These are phyloP conservation scores for Sordariomycetes sp. DNA, from an alignment of 2,329 filamentous ascomycete species.

Conservation along the genomic window DNA sequence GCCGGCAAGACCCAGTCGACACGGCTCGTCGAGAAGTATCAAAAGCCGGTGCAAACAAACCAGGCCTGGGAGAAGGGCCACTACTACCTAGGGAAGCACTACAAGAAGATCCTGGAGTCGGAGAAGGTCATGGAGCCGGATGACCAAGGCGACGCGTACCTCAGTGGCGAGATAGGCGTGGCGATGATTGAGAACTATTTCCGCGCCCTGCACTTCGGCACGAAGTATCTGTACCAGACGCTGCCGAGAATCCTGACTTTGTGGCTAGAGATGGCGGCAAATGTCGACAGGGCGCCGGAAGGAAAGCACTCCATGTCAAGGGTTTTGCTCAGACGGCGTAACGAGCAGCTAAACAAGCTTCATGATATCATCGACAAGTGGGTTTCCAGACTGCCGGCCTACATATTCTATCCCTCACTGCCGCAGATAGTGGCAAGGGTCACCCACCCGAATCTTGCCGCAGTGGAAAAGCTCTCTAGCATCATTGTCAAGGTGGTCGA, in stretches of 20 bases:
- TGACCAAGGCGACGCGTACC: constrained; percentile 66
- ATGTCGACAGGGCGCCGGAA: constrained; percentile 53
- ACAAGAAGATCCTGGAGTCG: constrained; percentile 89
- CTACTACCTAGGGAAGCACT: constrained; percentile 93
- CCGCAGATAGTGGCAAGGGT: constrained; percentile 96
- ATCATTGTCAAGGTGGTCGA: constrained; percentile 83
- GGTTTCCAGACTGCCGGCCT: constrained; percentile 59
- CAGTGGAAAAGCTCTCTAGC: constrained; percentile 64
- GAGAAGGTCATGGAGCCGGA: constrained; percentile 67
- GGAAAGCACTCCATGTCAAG: constrained; percentile 40
- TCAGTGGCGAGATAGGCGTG: constrained; percentile 76
- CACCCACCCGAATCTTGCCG: constrained; percentile 67
- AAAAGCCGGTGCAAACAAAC: constrained; percentile 62
- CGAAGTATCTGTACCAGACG: constrained; percentile 93
- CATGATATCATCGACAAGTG: constrained; percentile 75
- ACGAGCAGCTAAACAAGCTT: constrained; percentile 56
- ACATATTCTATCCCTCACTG: constrained; percentile 71
- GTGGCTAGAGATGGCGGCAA: constrained; percentile 84
- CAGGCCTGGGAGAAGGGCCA: constrained; percentile 89
- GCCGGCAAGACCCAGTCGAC: constrained; percentile 87
- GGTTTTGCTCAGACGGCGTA: constrained; percentile 44
- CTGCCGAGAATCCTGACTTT: constrained; percentile 84
- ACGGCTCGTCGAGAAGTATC: constrained; percentile 71
- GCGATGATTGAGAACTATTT: constrained; percentile 91
- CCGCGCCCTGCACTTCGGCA: constrained; percentile 75